These are phyloP conservation scores for Colletotrichum gigasporum DNA, from an alignment of 2,329 filamentous ascomycete species.

Conservation along the genomic window DNA sequence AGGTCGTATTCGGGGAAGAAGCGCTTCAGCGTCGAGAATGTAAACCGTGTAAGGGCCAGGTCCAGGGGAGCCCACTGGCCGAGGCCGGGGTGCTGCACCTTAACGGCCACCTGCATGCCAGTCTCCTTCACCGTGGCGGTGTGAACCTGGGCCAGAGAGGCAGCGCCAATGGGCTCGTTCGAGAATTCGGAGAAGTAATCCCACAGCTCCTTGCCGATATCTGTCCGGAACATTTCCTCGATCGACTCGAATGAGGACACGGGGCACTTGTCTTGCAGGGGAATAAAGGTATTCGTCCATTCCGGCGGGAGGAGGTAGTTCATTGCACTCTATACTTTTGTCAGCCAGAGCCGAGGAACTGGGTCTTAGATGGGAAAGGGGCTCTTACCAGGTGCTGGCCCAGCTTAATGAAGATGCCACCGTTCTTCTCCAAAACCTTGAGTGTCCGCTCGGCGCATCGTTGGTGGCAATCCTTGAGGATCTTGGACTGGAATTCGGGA, in stretches of 20 bases:
- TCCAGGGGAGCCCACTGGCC: constrained; percentile 93
- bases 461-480: constrained; percentile 86
- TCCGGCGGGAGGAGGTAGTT: constrained; percentile 91
- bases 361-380: neutral
- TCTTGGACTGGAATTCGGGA: constrained; percentile 69
- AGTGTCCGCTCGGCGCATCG: constrained; percentile 91
- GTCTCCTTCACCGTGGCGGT: constrained; percentile 83
- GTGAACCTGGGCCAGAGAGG: constrained; percentile 94
- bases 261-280: constrained; percentile 94
- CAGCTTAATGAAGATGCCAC: constrained; percentile 97
- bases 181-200: constrained; percentile 91
- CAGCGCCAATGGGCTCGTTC: constrained; percentile 83
- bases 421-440: constrained; percentile 90
- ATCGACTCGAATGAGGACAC: constrained; percentile 91
- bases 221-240: constrained; percentile 82
- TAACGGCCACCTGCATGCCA: constrained; percentile 90
- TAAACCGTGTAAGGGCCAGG: constrained; percentile 85
- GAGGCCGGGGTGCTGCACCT: constrained; percentile 91
- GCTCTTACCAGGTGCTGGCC: constrained; percentile 83
- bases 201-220: constrained; percentile 81
- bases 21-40: constrained; percentile 87
- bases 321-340: constrained; percentile 77
- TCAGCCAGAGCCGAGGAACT: constrained; percentile 30
- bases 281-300: constrained; percentile 96
- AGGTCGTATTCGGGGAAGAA: constrained; percentile 99